Conservation (phyloP, 2,329 filamentous ascomycete genomes). For the Drechslerella dactyloides region DNA sequence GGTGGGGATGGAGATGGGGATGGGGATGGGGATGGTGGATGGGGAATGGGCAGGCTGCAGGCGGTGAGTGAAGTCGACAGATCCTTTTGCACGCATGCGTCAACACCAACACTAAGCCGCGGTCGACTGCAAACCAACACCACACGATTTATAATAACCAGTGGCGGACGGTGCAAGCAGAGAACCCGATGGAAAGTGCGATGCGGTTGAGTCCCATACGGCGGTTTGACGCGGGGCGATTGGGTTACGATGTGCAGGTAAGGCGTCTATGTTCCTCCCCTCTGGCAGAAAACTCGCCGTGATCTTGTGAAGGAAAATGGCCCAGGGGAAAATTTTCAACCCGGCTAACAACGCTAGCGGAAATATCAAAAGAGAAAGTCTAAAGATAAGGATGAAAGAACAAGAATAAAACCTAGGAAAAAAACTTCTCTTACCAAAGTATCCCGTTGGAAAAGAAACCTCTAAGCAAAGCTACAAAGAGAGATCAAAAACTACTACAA, state of each 20-base stretch:
- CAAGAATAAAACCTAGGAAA: slow-evolving; percentile 15
- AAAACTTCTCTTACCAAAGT: slow-evolving; percentile 37
- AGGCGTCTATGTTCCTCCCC: slow-evolving; percentile 5
- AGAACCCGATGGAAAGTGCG: slow-evolving; percentile 19
- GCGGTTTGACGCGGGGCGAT: slow-evolving; percentile 10
- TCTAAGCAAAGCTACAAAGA: slow-evolving; percentile 34
- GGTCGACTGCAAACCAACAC: slow-evolving; percentile 8
- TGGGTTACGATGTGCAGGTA: slow-evolving; percentile 11
- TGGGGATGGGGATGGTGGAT: slow-evolving; percentile 21
- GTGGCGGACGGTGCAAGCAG: slow-evolving; percentile 9
- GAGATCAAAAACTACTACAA: slow-evolving; percentile 44
- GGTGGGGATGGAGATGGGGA: not conserved
- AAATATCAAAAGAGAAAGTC: slow-evolving; percentile 38
- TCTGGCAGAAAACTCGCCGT: slow-evolving; percentile 35
- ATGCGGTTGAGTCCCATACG: slow-evolving; percentile 2
- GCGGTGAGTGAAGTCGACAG: slow-evolving; percentile 25
- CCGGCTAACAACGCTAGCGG: slow-evolving; percentile 48
- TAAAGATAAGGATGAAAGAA: slow-evolving; percentile 4
- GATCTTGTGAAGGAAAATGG: slow-evolving; percentile 12
- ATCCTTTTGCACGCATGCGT: slow-evolving; percentile 18
- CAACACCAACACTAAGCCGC: slow-evolving; percentile 29
- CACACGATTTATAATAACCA: slow-evolving; percentile 26
- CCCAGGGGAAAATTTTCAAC: slow-evolving; percentile 49
- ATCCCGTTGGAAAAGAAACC: slow-evolving; percentile 48
- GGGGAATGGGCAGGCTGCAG: slow-evolving; percentile 14